phyloP scores from a whole-genome alignment of 371 early-diverging fungal species.

The Mucor racemosus region DNA sequence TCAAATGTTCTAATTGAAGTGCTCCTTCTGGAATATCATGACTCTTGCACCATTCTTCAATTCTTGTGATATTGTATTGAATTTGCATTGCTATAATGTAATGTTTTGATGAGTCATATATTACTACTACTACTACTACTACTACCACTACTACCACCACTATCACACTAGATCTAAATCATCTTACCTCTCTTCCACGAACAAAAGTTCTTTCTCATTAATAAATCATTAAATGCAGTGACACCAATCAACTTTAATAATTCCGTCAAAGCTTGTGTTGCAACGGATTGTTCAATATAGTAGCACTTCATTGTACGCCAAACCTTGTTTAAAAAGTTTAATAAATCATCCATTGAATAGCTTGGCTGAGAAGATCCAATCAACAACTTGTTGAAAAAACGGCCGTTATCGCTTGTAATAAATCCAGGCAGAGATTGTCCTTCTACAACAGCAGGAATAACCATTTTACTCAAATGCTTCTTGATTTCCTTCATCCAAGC shows the following conservation, averaged over 20 bases:
- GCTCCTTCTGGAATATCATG: constrained; percentile 93
- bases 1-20: constrained; percentile 87
- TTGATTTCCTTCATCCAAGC: constrained; percentile 95
- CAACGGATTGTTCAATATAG: constrained; percentile 83
- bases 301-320: constrained; percentile 93
- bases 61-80: constrained; percentile 94
- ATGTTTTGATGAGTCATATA: neutral
- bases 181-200: constrained; percentile 82
- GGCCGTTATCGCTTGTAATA: constrained; percentile 84
- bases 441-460: constrained; percentile 94
- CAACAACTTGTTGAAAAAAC: constrained; percentile 82
- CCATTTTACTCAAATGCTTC: constrained; percentile 88
- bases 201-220: constrained; percentile 90
- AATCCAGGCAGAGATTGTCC: constrained; percentile 91
- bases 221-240: constrained; percentile 91
- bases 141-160: too few species aligned
- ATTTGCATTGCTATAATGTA: constrained; percentile 84
- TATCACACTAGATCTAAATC: neutral
- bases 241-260: constrained; percentile 90
- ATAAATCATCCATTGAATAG: constrained; percentile 89
- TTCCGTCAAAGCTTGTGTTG: constrained; percentile 88
- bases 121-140: neutral
- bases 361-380: constrained; percentile 71
- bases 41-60: constrained; percentile 97
- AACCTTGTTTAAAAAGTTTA: constrained; percentile 90